phyloP scores from a whole-genome alignment of 1,284 basidiomycete genomes.

The Veloporphyrellus conicus region DNA sequence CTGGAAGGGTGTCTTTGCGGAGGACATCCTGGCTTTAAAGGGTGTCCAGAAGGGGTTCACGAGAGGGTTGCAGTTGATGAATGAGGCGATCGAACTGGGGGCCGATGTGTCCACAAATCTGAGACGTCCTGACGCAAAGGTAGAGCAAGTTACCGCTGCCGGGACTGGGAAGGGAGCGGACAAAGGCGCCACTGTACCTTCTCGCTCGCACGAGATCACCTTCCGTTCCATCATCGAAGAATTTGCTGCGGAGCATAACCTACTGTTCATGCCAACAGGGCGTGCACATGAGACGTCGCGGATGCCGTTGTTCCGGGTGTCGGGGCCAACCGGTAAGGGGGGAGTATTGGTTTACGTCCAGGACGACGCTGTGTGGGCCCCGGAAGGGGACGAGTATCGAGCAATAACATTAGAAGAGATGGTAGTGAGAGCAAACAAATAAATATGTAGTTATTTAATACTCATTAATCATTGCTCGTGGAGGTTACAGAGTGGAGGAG shows the following conservation, averaged over 20 bases:
- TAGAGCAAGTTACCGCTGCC: constrained; percentile 35
- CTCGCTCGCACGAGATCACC: constrained; percentile 72
- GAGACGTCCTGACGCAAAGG: constrained; percentile 58
- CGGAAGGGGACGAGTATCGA: constrained; percentile 52
- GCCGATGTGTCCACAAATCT: constrained; percentile 64
- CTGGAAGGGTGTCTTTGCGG: constrained; percentile 83
- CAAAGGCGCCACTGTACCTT: constrained; percentile 32
- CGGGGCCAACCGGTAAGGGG: constrained; percentile 76
- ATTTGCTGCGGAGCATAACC: constrained; percentile 73
- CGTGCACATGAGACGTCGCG: constrained; percentile 77
- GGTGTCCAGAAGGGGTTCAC: constrained; percentile 78
- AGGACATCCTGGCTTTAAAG: constrained; percentile 57
- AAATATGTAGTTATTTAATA: constrained; percentile 5
- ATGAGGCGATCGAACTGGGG: constrained; percentile 83
- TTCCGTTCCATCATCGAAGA: constrained; percentile 92
- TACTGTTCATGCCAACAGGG: constrained; percentile 85
- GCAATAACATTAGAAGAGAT: constrained; percentile 67
- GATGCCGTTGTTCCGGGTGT: constrained; percentile 83
- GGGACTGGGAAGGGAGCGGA: constrained; percentile 16
- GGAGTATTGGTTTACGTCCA: constrained; percentile 81
- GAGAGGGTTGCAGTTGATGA: constrained; percentile 85
- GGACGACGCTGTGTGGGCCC: constrained; percentile 85
- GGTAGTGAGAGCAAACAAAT: constrained; percentile 56
- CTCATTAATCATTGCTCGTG: too few species aligned
- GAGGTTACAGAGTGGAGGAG: too few species aligned